phyloP scores from a whole-genome alignment of 2,329 filamentous ascomycete species.

The Aotearoamyces nothofagi region DNA sequence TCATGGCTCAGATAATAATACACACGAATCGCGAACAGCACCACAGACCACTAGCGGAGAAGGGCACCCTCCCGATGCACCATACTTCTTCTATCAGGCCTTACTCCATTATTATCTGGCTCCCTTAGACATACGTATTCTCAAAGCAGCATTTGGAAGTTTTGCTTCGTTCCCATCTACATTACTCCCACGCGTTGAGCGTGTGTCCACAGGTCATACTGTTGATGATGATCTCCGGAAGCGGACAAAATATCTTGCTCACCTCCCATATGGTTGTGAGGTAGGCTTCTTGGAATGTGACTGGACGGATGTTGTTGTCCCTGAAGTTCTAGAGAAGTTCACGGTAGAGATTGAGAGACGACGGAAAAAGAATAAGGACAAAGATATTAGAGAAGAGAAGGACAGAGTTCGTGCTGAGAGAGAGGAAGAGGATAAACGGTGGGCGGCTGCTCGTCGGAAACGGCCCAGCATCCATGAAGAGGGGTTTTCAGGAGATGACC shows the following conservation, averaged over 20 bases:
- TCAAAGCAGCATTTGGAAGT: constrained; percentile 54
- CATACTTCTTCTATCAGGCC: constrained; percentile 59
- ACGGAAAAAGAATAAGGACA: constrained; percentile 49
- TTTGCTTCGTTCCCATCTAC: constrained; percentile 54
- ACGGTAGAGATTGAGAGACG: constrained; percentile 45
- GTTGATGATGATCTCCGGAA: constrained; percentile 58
- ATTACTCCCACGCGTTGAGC: constrained; percentile 55
- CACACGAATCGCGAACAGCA: constrained; percentile 1
- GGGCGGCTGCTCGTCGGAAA: constrained; percentile 40
- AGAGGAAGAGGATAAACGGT: constrained; percentile 49
- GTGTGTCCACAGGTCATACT: constrained; percentile 54
- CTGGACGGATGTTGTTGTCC: constrained; percentile 54
- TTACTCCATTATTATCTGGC: constrained; percentile 59
- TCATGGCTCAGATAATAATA: not conserved
- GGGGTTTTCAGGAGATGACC: constrained; percentile 41
- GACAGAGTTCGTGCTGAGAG: constrained; percentile 53
- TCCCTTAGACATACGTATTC: constrained; percentile 56
- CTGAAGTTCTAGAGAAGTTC: constrained; percentile 46
- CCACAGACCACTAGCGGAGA: too few relatives aligned
- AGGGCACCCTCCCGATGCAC: constrained; percentile 20
- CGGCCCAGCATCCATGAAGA: constrained; percentile 32
- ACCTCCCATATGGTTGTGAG: constrained; percentile 58
- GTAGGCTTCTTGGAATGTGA: constrained; percentile 61
- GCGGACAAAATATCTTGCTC: constrained; percentile 53
- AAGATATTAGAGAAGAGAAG: constrained; percentile 55